Evolutionary conservation across 2,329 filamentous ascomycete species (phyloP), one percentile per base, ranked within the genome.

Genomic region (Fusarium fracticaudum): DNA sequence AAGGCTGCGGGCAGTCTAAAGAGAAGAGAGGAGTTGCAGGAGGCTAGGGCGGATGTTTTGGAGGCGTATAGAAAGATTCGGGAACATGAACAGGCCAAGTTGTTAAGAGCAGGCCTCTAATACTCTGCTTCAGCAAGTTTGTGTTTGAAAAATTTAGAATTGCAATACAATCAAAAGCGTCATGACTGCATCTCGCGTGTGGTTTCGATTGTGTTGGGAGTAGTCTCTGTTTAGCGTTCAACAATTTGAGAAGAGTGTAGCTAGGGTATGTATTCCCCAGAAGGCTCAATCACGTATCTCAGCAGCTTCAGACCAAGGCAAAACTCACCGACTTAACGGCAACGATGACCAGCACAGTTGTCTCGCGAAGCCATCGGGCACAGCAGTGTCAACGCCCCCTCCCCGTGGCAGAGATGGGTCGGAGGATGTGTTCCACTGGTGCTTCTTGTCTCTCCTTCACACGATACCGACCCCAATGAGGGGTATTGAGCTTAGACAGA

Each of bases 11-110:
- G 83, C 41, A 84, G 83, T 69, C 73, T 84, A 60, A 78, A 80
- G 61, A 80, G 83, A 37, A 80, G 83, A n/a, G 83, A 84, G 64
- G 82, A 84, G 72, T 72, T 84, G 24, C 82, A 84, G 61, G 73
- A 71, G 51, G 78, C 79, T 22, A 78, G 83, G 29, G 76, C 81
- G 22, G 79, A 83, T 47, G 79, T 84, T 40, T 67, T 84, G 53
- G 81, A 83, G 50, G 80, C 82, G n/a, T 84, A 84, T 64, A 78
- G 83, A 48, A 83, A 80, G 69, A 82, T 83, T 45, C 73, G 79
- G 48, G 81, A 84, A 60, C 79, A 82, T 45, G 81, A 84, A 68
- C 82, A 84, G 67, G 79, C 80, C 43, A 83, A 83, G 62, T 58
- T 83, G 60, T 54, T 44, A 45, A 51, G 45, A 20, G 62, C 48